Evolutionary conservation across 805 yeast genomes (phyloP).

Genomic region (Brettanomyces sp.): DNA sequence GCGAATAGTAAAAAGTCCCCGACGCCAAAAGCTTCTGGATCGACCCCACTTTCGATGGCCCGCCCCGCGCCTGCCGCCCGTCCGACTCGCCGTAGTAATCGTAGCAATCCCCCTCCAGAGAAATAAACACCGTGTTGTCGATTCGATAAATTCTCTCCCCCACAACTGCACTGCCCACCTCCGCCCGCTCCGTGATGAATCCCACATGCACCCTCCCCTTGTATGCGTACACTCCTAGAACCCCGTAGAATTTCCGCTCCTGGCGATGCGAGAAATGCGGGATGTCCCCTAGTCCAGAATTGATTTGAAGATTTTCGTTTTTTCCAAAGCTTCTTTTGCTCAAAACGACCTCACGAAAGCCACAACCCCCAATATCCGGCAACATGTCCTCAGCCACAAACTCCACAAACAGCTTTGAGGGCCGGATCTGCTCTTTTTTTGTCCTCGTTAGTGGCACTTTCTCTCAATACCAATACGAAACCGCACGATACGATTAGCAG

Average conservation of each 20-base stretch:
- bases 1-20: conserved; percentile 41
- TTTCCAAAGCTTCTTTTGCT: background rate
- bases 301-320: background rate
- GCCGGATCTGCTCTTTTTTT: background rate
- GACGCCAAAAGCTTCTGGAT: conserved; percentile 34
- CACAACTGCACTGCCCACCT: conserved; percentile 48
- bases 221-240: conserved; percentile 50
- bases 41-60: conserved; percentile 12
- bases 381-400: background rate
- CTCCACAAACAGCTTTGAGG: conserved; percentile 1
- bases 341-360: background rate
- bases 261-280: background rate
- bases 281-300: conserved; percentile 1
- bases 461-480: conserved; percentile 1
- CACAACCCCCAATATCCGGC: background rate
- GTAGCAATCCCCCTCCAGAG: conserved; percentile 40
- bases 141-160: conserved; percentile 41
- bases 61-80: background rate
- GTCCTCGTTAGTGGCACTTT: background rate
- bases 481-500: background rate
- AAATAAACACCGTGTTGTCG: conserved; percentile 54
- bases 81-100: background rate
- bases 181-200: conserved; percentile 43
- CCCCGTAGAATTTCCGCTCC: conserved; percentile 30
- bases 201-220: conserved; percentile 49